Percentiles rank a stretch among this genome's conserved stretches.
Conservation (phyloP, 2,329 filamentous ascomycete genomes). For the Thielaviopsis ethacetica region DNA sequence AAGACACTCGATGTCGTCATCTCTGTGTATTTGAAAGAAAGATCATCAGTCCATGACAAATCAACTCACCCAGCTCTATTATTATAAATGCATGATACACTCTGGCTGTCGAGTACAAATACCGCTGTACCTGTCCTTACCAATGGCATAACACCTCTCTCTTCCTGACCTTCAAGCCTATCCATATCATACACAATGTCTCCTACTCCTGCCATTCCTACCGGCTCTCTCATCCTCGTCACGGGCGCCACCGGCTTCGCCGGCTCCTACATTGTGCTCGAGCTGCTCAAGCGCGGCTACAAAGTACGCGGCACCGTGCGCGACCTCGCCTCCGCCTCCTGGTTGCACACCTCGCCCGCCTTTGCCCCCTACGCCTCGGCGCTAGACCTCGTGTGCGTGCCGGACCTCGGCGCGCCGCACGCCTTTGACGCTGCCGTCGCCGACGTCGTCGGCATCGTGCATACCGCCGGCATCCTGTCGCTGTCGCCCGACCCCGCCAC, state of each 20-base stretch:
- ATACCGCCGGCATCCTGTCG: slow-evolving; percentile 22
- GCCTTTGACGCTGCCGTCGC: slow-evolving; percentile 16
- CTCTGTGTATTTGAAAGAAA: no score
- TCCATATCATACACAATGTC: background rate
- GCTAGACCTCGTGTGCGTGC: slow-evolving; percentile 19
- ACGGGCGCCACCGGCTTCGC: slow-evolving; percentile 28
- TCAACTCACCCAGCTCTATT: no score
- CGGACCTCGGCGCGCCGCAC: slow-evolving; percentile 17
- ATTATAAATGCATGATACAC: no score
- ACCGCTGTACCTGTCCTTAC: no score
- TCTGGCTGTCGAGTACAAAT: no score
- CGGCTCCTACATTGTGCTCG: slow-evolving; percentile 23
- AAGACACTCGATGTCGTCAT: no score
- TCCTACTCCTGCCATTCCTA: background rate
- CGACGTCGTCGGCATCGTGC: slow-evolving; percentile 19
- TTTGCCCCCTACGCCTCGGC: slow-evolving; percentile 14
- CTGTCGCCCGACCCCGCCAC: slow-evolving; percentile 22
- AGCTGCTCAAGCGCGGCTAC: slow-evolving; percentile 21
- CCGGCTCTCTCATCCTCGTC: slow-evolving; percentile 18
- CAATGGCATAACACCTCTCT: no score
- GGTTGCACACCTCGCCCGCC: background rate
- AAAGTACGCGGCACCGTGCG: slow-evolving; percentile 25
- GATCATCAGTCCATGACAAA: no score
- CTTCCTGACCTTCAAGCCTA: no score
- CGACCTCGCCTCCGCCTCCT: slow-evolving; percentile 7